phyloP scores from a whole-genome alignment of 106 monocot species.

The Gastrodia elata region DNA sequence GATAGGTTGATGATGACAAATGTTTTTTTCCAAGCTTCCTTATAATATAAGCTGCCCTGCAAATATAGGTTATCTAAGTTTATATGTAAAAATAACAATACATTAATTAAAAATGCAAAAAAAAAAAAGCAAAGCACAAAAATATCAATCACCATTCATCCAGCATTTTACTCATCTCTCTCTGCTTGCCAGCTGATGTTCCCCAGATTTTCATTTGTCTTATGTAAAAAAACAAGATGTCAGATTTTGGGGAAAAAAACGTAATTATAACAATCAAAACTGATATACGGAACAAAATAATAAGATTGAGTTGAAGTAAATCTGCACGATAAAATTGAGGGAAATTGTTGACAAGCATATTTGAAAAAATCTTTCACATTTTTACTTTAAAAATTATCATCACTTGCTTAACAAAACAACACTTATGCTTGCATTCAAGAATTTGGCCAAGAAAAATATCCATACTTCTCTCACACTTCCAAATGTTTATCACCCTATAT shows the following conservation, averaged over 20 bases:
- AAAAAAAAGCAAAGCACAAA: conserved; percentile 2
- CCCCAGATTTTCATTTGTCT: conserved; percentile 97
- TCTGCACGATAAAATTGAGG: background rate
- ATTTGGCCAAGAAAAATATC: no score
- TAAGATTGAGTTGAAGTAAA: no score
- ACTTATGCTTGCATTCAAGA: no score
- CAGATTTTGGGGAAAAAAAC: background rate
- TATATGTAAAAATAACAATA: background rate
- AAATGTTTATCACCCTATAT: no score
- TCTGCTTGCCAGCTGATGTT: conserved; percentile 80
- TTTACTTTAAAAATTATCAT: no score
- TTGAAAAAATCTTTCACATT: background rate
- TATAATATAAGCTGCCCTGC: conserved; percentile 87
- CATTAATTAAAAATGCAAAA: no score
- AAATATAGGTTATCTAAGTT: conserved; percentile 1
- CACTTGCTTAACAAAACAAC: no score
- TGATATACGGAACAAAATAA: background rate
- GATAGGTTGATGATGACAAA: conserved; percentile 68
- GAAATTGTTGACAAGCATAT: background rate
- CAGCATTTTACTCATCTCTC: conserved; percentile 78
- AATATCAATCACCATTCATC: conserved; percentile 74
- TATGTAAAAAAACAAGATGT: conserved; percentile 15
- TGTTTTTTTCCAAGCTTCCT: conserved; percentile 77
- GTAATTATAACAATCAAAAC: background rate
- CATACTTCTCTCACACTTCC: no score